Base-by-base conservation (phyloP, 2,329 filamentous ascomycete species). In the Aspergillus chevalieri region DNA sequence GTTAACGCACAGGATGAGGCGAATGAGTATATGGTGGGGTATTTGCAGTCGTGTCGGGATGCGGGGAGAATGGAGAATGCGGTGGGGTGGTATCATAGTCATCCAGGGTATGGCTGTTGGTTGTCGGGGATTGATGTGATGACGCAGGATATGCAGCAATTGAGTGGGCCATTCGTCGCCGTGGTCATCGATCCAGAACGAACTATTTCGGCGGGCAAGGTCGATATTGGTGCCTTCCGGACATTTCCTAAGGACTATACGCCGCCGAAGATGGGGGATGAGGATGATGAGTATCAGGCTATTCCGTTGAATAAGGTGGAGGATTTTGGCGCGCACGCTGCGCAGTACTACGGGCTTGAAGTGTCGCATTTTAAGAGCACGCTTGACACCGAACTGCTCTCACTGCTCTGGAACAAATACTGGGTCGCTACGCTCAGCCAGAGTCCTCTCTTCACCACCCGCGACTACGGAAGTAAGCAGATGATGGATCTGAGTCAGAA, bases 71-170 rank as follows among this genome's bases (percentile, higher is more conserved):
- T 85, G 67, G 93, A 98, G 72, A 97, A 98, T 67, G 87, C 89
- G 0, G 87, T 98, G 14, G 93, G 93, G 15, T 98, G 93, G 93
- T 98, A 98, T 70, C 93, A 98, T 72, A 92, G 86, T 59, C 93
- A 98, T 67, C 93, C 93, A 0, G 93, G 93, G 22, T 98, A 98
- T 68, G 93, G 93, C 42, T 98, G 93, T 77, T 98, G 93, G 93
- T 80, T 98, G 22, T 91, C 86, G 34, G 93, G 93, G 50, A 97
- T 98, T 70, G 93, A 98, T 67, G 93, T 98, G 47, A 79, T 79
- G 48, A 98, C 93, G 2, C 87, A 98, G 69, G 78, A 81, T 57
- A 84, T 86, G 63, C 90, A 96, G 72, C 93, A 98, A 73, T 92
- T 85, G 70, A 83, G 85, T 50, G 93, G 96, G 62, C 93, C 93